phyloP scores from a whole-genome alignment of 179 eudicot species.

The Drosera spatulata region DNA sequence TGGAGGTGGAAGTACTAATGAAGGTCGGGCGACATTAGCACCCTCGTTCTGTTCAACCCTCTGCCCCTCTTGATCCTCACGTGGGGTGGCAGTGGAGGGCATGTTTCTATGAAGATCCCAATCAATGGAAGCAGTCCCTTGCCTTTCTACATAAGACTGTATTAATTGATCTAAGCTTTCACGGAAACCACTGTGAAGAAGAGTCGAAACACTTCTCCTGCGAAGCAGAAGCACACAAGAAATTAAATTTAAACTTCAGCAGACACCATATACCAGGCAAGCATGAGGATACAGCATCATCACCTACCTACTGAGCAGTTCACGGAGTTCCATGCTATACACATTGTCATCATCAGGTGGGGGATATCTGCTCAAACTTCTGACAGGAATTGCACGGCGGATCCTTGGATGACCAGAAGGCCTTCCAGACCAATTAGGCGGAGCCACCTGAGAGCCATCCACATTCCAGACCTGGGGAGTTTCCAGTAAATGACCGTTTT shows the following conservation, averaged over 20 bases:
- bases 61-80: constrained; percentile 45
- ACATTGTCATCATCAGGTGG: constrained; percentile 95
- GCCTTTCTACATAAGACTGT: constrained; percentile 91
- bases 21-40: constrained; percentile 41
- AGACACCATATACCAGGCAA: not conserved
- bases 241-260: not conserved
- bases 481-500: constrained; percentile 18
- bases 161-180: constrained; percentile 95
- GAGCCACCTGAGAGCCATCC: constrained; percentile 33
- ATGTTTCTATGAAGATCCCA: constrained; percentile 88
- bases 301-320: constrained; percentile 74
- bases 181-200: constrained; percentile 94
- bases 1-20: constrained; percentile 67
- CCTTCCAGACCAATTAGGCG: constrained; percentile 54
- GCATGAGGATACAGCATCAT: not conserved
- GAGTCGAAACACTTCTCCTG: constrained; percentile 98
- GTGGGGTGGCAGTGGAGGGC: constrained; percentile 49
- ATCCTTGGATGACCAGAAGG: constrained; percentile 56
- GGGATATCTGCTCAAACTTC: constrained; percentile 70
- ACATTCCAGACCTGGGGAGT: constrained; percentile 37
- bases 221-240: constrained; percentile 4
- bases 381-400: constrained; percentile 37
- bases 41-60: constrained; percentile 42
- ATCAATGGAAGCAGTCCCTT: constrained; percentile 63
- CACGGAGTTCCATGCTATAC: constrained; percentile 98